Percentiles rank a stretch among this genome's conserved stretches.
These are phyloP conservation scores for Kondoa malvinella DNA, from an alignment of 768 basidiomycete genomes.

Conservation along the genomic window DNA sequence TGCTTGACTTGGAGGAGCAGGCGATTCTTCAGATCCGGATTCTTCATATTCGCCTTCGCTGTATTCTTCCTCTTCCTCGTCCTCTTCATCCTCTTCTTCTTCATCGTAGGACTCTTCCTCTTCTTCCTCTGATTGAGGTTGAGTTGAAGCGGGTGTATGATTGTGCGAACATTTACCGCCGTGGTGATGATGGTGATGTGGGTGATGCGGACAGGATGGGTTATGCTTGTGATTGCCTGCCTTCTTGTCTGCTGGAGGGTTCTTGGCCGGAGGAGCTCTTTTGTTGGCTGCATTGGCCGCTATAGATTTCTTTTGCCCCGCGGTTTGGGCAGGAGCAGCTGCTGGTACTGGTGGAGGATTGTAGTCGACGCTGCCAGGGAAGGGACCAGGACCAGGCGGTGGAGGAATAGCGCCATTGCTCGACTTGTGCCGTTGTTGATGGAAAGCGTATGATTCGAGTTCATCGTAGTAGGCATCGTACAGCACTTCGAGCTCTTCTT, in stretches of 20 bases:
- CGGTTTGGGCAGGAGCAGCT: conserved; percentile 16
- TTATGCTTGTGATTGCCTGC: conserved; percentile 24
- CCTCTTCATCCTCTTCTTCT: conserved; percentile 45
- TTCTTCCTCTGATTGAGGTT: conserved; percentile 26
- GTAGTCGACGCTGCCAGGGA: conserved; percentile 92
- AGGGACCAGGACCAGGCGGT: conserved; percentile 89
- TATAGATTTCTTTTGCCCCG: conserved; percentile 25
- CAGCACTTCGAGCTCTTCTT: conserved; percentile 98
- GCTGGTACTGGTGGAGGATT: conserved; percentile 54
- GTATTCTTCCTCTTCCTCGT: conserved; percentile 43
- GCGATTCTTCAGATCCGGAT: conserved; percentile 11
- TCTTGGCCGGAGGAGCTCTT: conserved; percentile 22
- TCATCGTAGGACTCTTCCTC: conserved; percentile 34
- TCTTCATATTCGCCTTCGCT: conserved; percentile 43
- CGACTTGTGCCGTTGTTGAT: conserved; percentile 89
- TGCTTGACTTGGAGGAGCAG: background rate
- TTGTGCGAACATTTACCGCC: conserved; percentile 14
- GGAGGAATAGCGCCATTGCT: conserved; percentile 66
- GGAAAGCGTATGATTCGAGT: conserved; percentile 96
- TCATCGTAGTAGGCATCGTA: conserved; percentile 99
- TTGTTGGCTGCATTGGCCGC: conserved; percentile 18
- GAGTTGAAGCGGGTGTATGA: conserved; percentile 21
- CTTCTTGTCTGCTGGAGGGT: conserved; percentile 20
- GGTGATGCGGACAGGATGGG: conserved; percentile 25
- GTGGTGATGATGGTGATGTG: conserved; percentile 20